These are phyloP conservation scores for Pichia exigua DNA, from an alignment of 805 yeast species.

Conservation along the genomic window DNA sequence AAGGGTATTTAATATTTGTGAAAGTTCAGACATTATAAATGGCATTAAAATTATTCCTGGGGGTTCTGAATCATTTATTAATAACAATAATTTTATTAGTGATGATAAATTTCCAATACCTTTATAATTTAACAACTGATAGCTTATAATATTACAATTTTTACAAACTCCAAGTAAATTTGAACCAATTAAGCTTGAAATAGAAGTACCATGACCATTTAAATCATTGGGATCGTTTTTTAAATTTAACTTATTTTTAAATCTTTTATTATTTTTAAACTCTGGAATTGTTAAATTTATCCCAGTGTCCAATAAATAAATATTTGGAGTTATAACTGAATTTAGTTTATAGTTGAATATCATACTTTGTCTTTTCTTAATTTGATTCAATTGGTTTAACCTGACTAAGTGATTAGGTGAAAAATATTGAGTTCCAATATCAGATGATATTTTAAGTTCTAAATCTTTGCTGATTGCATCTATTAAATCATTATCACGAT, in stretches of 20 bases:
- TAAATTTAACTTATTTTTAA: background rate
- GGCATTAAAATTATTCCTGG: constrained; percentile 33
- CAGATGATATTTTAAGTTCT: constrained; percentile 21
- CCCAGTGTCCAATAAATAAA: constrained; percentile 31
- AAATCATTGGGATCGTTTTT: constrained; percentile 16
- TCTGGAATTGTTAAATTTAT: constrained; percentile 34
- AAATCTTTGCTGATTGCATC: constrained; percentile 28
- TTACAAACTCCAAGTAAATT: constrained; percentile 47
- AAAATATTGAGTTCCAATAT: background rate
- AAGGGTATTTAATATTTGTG: constrained; percentile 37
- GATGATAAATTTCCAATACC: constrained; percentile 31
- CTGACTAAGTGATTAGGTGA: constrained; percentile 38
- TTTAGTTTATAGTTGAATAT: constrained; percentile 39
- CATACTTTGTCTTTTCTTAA: constrained; percentile 24
- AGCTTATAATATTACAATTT: constrained; percentile 34
- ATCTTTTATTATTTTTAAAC: constrained; percentile 30
- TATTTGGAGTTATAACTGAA: constrained; percentile 26
- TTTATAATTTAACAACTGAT: constrained; percentile 33
- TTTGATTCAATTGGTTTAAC: constrained; percentile 29
- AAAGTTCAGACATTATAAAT: constrained; percentile 27
- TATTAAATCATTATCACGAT: constrained; percentile 22
- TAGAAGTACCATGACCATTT: constrained; percentile 52
- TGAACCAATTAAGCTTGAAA: constrained; percentile 48
- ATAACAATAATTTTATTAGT: constrained; percentile 27
- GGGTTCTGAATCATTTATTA: background rate